A percentile compares a stretch with the other conserved stretches of the same genome.
Evolutionary conservation across 2,329 filamentous ascomycete species (phyloP).

Genomic region (Scytalidium sp.): DNA sequence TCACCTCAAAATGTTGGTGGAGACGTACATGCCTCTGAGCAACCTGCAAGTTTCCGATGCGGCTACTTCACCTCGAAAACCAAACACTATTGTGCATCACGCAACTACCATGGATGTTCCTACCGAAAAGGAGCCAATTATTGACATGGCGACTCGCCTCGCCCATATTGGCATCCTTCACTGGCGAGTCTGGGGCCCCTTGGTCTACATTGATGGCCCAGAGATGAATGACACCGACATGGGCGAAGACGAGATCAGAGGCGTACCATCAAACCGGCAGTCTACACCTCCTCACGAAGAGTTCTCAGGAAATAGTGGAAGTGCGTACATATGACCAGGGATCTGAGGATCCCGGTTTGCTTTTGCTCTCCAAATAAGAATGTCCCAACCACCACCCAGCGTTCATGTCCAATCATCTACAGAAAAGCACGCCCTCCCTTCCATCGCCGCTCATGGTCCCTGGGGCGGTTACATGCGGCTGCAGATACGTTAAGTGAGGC

Average conservation of each 20-base stretch:
- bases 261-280: background rate
- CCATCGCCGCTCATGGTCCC: too few relatives aligned
- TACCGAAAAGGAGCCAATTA: constrained; percentile 34
- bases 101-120: background rate
- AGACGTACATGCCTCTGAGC: constrained; percentile 24
- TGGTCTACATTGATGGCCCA: constrained; percentile 57
- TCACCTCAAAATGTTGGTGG: constrained; percentile 24
- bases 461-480: too few relatives aligned
- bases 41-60: constrained; percentile 29
- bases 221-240: constrained; percentile 19
- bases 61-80: constrained; percentile 22
- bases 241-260: background rate
- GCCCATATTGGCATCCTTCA: constrained; percentile 83
- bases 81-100: constrained; percentile 2
- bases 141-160: constrained; percentile 72
- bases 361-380: background rate
- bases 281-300: background rate
- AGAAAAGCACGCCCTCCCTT: too few relatives aligned
- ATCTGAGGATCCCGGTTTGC: background rate
- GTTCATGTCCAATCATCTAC: too few relatives aligned
- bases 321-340: background rate
- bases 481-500: too few relatives aligned
- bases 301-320: background rate
- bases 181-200: constrained; percentile 81
- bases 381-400: background rate